Evolutionary conservation across 306 rosid species (phyloP).

Genomic region (Medicago truncatula): DNA sequence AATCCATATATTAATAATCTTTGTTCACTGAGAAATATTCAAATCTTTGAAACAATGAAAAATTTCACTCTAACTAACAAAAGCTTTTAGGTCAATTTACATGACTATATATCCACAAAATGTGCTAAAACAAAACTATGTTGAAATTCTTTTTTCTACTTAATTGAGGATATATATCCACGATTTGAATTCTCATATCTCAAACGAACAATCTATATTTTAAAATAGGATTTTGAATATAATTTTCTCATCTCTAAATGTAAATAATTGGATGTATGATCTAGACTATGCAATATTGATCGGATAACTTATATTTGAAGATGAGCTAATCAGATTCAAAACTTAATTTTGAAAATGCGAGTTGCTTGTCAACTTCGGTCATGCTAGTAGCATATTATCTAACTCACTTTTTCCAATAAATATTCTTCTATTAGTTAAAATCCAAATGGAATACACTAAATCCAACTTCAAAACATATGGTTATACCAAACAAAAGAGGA

Average conservation of each 20-base stretch:
- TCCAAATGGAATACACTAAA: too few species aligned
- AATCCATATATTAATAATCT: too few species aligned
- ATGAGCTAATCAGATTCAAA: background rate
- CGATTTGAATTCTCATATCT: background rate
- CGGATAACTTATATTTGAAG: background rate
- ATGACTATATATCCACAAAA: background rate
- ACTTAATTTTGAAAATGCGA: background rate
- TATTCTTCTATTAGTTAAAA: too few species aligned
- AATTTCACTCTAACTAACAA: background rate
- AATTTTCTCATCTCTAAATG: background rate
- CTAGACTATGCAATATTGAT: background rate
- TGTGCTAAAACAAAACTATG: background rate
- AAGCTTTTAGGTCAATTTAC: background rate
- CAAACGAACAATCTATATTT: background rate
- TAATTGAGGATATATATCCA: too few species aligned
- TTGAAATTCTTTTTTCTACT: too few species aligned
- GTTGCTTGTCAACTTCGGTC: background rate
- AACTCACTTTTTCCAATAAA: too few species aligned
- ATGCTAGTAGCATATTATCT: too few species aligned
- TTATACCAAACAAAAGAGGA: background rate
- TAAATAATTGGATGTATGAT: background rate
- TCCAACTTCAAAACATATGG: background rate
- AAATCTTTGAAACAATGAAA: background rate
- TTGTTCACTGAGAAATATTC: background rate
- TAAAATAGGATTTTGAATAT: background rate